Evolutionary conservation across 371 early-diverging fungal species (phyloP).

Genomic region (Syncephalis fuscata): DNA sequence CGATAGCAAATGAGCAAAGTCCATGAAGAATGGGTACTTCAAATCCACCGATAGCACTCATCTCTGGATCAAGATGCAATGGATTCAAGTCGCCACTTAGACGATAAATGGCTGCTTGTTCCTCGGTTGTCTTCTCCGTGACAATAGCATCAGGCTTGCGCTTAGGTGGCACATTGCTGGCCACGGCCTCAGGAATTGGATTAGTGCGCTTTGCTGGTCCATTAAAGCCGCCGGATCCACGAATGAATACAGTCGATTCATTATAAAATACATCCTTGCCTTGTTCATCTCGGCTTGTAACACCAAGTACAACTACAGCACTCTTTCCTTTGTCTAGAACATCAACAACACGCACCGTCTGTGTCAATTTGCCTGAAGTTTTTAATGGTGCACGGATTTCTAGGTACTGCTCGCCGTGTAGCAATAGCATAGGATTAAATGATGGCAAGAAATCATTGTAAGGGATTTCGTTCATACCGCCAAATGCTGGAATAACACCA

Average conservation of each 20-base stretch:
- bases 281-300: constrained; percentile 59
- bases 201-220: constrained; percentile 57
- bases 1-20: constrained; percentile 80
- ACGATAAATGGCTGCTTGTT: constrained; percentile 93
- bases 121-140: constrained; percentile 67
- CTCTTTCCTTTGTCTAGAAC: constrained; percentile 95
- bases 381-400: constrained; percentile 73
- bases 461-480: constrained; percentile 38
- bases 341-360: constrained; percentile 67
- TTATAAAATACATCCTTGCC: constrained; percentile 67
- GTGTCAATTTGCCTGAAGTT: constrained; percentile 55
- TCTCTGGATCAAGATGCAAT: constrained; percentile 90
- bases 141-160: constrained; percentile 71
- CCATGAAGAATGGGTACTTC: constrained; percentile 94
- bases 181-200: constrained; percentile 64
- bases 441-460: constrained; percentile 64
- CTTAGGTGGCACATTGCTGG: constrained; percentile 49
- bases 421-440: constrained; percentile 94
- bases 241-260: constrained; percentile 85
- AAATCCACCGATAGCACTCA: constrained; percentile 88
- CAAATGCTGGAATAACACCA: constrained; percentile 78
- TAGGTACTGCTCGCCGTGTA: constrained; percentile 95
- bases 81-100: constrained; percentile 78
- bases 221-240: constrained; percentile 83
- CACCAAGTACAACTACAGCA: constrained; percentile 60